Evolutionary conservation across 768 basidiomycete genomes (phyloP), one percentile per base, ranked within the genome.

Genomic region (Melanogaster broomeanus): DNA sequence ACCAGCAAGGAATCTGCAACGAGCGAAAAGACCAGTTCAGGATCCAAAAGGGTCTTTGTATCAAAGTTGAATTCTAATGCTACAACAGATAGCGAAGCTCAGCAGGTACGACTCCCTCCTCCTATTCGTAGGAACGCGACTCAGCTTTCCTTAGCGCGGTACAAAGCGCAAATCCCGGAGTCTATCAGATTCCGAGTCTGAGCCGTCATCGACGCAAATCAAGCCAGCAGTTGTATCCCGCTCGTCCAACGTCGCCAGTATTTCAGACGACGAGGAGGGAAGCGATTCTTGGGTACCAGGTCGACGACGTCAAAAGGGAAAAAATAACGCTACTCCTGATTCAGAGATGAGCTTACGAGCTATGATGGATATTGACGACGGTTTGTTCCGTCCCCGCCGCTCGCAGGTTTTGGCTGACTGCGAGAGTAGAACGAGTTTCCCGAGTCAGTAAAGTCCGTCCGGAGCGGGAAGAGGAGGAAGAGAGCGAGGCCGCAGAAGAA

Each of bases 321-420:
- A 74, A 61, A 59, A 70, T 40, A 62, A 51, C 54, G 45, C 66
- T 66, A 74, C 57, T 65, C 74, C 73, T 9, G 79, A 83, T 51
- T 71, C 74, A 15, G 80, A 70, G 57, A 63, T 51, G 55, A 79
- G 77, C 39, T 43, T 78, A 42, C 65, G 66, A n/a, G 85, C 80
- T 10, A 78, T 89, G 74, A 88, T 89, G 87, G 88, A 90, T 45
- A 77, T 89, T 48, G 87, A 88, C 49, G 88, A 90, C 59, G 82
- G 88, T 86, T 54, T 15, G 72, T 60, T 12, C 61, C 60, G 18
- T n/a, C 39, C 25, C 9, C 22, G 10, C 0, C 9, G 9, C 13
- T 11, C 58, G 65, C 15, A 61, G 63, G 1, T 3, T 57, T n/a
- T 45, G 2, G 30, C 37, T 57, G 41, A 68, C 24, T n/a, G 0